Conservation (phyloP, 768 basidiomycete genomes). For the Lactarius deliciosus region DNA sequence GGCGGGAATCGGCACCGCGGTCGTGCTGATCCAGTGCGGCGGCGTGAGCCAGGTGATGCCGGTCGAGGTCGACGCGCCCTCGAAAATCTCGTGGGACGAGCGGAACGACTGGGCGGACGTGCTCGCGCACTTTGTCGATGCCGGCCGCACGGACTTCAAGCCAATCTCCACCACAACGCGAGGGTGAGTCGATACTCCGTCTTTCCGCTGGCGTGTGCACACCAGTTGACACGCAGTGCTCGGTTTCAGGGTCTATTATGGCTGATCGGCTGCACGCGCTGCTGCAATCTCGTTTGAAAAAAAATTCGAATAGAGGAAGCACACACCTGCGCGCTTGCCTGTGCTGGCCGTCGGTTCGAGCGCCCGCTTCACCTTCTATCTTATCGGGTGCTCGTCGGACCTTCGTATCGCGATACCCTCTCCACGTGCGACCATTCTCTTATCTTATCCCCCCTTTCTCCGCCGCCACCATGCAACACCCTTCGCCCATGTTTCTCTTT, state of each 20-base stretch:
- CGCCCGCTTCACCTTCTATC: slow-evolving; percentile 10
- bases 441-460: not conserved
- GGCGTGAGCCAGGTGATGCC: slow-evolving; percentile 81
- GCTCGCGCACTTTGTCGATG: slow-evolving; percentile 68
- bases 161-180: slow-evolving; percentile 76
- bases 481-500: not conserved
- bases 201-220: not conserved
- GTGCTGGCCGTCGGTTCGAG: slow-evolving; percentile 22
- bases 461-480: not conserved
- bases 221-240: slow-evolving; percentile 3
- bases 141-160: slow-evolving; percentile 73
- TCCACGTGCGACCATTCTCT: slow-evolving; percentile 3
- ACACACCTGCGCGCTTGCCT: not conserved
- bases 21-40: slow-evolving; percentile 76
- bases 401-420: slow-evolving; percentile 4
- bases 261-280: slow-evolving; percentile 24
- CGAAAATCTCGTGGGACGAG: slow-evolving; percentile 72
- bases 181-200: slow-evolving; percentile 54
- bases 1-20: slow-evolving; percentile 76
- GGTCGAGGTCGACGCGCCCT: slow-evolving; percentile 78
- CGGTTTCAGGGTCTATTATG: slow-evolving; percentile 26
- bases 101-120: slow-evolving; percentile 73
- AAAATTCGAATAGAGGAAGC: slow-evolving; percentile 20
- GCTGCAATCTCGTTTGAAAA: slow-evolving; percentile 16
- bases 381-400: slow-evolving; percentile 15